Base-by-base conservation (phyloP, 768 basidiomycete genomes). In the Russula olivacea region DNA sequence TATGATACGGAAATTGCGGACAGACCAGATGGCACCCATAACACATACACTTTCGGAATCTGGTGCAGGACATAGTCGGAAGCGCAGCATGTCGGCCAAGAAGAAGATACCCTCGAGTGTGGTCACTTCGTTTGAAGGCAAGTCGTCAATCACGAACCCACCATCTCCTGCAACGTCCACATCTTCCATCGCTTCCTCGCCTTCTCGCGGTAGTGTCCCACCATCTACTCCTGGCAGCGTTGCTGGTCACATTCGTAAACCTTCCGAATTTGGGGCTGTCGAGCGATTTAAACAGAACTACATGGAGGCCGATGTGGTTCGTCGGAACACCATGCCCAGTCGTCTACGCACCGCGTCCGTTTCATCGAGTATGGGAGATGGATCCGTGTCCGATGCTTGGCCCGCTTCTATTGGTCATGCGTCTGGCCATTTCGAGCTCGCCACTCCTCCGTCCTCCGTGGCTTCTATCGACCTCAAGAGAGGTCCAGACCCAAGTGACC, bases 141-240 rank as follows among this genome's bases (percentile, higher is more conserved):
- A 87, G 70, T 74, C 76, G 25, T 75, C 81, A 30, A 73, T 80
- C 30, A 86, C 87, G n/a, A 88, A 86, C 56, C 93, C 93, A 6
- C 92, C 94, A 34, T 96, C 93, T 8, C 94, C 93, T 12, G 88
- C 93, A 2, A 93, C 92, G 0, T 96, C 93, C 15, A 91, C 88
- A 3, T 93, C 91, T 3, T 96, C 93, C 2, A 88, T 93, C 47
- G 90, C 90, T 2, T 96, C 95, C 3, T 91, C 92, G 25, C 88
- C 90, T 2, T 92, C 93, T 8, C 85, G 91, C 48, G 79, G 86
- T 14, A 89, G 86, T 68, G 67, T 86, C 5, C 83, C 83, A 17
- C 85, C 91, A 6, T 79, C 88, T 5, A 89, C 91, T 0, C 86
- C 90, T 9, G 87, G 85, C 4, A 82, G 82, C 57, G 77, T 74